Conservation (phyloP, 1,284 basidiomycete genomes). For the Irpex sp. region DNA sequence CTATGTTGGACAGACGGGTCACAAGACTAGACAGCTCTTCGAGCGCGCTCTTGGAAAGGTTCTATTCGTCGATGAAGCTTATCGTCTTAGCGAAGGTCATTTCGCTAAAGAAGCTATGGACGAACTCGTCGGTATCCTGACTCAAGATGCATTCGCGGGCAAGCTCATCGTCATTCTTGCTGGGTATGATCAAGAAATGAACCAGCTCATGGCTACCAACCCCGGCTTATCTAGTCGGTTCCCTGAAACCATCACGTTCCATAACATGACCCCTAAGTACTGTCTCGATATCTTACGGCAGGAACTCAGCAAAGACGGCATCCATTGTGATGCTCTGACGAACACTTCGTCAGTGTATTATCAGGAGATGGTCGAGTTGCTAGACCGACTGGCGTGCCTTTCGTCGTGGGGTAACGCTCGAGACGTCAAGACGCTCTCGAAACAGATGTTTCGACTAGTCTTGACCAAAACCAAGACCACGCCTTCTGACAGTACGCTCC, state of each 20-base stretch:
- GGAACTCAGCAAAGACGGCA: constrained; percentile 39
- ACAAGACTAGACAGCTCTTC: constrained; percentile 53
- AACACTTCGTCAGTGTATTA: constrained; percentile 30
- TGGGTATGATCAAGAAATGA: constrained; percentile 66
- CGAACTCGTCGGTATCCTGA: constrained; percentile 59
- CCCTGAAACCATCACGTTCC: constrained; percentile 54
- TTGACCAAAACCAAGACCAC: constrained; percentile 13
- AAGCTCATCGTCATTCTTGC: constrained; percentile 66
- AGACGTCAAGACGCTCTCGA: constrained; percentile 40
- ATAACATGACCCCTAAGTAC: constrained; percentile 43
- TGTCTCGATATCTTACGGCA: constrained; percentile 49
- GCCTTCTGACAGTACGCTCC: constrained; percentile 5
- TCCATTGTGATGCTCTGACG: constrained; percentile 36
- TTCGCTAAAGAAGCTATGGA: constrained; percentile 68
- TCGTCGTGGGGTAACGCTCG: constrained; percentile 63
- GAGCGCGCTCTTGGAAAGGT: constrained; percentile 61
- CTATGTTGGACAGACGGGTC: constrained; percentile 67
- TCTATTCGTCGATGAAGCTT: constrained; percentile 53
- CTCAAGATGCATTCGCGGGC: constrained; percentile 47
- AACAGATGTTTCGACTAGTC: constrained; percentile 38
- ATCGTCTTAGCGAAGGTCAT: constrained; percentile 36
- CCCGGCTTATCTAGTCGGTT: constrained; percentile 65
- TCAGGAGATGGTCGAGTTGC: constrained; percentile 30
- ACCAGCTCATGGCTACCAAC: constrained; percentile 52
- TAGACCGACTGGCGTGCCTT: constrained; percentile 40